phyloP scores from a whole-genome alignment of 345 rosid genomes.

The Eucalyptus cloeziana region DNA sequence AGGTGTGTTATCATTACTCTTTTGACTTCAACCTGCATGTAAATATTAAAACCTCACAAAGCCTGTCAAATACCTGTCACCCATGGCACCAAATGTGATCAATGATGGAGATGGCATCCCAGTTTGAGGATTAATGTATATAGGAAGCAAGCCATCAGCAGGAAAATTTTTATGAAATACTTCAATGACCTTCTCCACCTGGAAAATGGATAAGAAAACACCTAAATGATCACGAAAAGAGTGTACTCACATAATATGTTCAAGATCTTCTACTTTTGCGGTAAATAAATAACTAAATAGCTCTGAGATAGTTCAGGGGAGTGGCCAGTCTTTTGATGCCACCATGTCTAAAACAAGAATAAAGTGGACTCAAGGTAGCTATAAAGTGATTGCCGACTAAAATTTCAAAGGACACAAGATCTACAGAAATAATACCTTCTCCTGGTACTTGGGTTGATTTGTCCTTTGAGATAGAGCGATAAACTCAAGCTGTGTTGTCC shows the following conservation, averaged over 20 bases:
- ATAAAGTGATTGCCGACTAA: not conserved
- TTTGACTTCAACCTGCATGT: not conserved
- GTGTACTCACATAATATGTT: not conserved
- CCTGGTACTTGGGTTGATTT: constrained; percentile 80
- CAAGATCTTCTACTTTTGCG: not conserved
- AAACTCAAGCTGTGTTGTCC: constrained; percentile 93
- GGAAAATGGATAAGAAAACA: not conserved
- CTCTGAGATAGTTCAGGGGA: not conserved
- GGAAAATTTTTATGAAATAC: constrained; percentile 65
- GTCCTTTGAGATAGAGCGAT: constrained; percentile 96
- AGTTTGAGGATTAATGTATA: constrained; percentile 56
- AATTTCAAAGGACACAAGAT: not conserved
- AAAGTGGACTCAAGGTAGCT: not conserved
- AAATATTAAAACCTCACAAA: not conserved
- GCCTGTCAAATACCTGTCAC: constrained; percentile 59
- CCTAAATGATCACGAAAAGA: not conserved
- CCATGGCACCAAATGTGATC: constrained; percentile 94
- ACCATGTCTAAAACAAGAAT: not conserved
- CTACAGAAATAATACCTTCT: constrained; percentile 37
- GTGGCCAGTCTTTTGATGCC: not conserved
- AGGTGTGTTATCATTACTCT: not conserved
- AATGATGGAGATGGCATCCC: constrained; percentile 46
- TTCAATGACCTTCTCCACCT: constrained; percentile 80
- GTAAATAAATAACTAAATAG: not conserved
- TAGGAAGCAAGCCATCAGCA: constrained; percentile 87